Evolutionary conservation across 2,329 filamentous ascomycete species (phyloP), one percentile per base, ranked within the genome.

Genomic region (Ophiostoma sp.): DNA sequence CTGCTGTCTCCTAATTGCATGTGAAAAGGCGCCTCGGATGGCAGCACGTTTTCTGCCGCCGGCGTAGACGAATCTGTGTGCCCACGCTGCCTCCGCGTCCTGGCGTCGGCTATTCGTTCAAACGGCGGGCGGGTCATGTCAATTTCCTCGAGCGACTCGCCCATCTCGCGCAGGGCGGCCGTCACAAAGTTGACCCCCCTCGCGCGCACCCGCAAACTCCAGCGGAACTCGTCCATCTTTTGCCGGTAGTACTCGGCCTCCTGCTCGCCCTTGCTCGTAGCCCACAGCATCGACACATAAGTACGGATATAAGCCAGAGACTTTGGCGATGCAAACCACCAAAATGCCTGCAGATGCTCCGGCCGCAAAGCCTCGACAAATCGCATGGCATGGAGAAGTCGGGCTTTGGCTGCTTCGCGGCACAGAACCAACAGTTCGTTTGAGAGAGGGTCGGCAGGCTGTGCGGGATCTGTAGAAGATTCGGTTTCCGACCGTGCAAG

Each of bases 251-350:
- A 80, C 5, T 77, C 76, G 73, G 81, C 80, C 73, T 82, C 80
- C 10, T 77, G 76, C 1, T 78, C 75, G 8, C 77, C 77, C 31
- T 77, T 76, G 65, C 79, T 79, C 0, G 80, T 81, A 1, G 78
- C 79, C 79, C 80, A 81, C 13, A 83, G 73, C 1, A 83, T 74
- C 0, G 79, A 80, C 0, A 79, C 80, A 67, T 82, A 79, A 1
- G 80, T 79, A 39, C 80, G 79, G 1, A 83, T 79, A 69, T 80
- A 77, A 3, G 48, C 48, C 17, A 52, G 17, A 7, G 48, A 52
- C 48, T 52, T 52, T 52, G 48, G 48, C 17, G 48, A 52, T 10
- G 48, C 48, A 52, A 52, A 52, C 48, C 48, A 52, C 48, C 48
- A 52, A 10, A 52, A 52, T 4, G 48, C 17, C 5, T 52, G 48